Conservation (phyloP, 2,329 filamentous ascomycete genomes). For the Geosmithia flava region DNA sequence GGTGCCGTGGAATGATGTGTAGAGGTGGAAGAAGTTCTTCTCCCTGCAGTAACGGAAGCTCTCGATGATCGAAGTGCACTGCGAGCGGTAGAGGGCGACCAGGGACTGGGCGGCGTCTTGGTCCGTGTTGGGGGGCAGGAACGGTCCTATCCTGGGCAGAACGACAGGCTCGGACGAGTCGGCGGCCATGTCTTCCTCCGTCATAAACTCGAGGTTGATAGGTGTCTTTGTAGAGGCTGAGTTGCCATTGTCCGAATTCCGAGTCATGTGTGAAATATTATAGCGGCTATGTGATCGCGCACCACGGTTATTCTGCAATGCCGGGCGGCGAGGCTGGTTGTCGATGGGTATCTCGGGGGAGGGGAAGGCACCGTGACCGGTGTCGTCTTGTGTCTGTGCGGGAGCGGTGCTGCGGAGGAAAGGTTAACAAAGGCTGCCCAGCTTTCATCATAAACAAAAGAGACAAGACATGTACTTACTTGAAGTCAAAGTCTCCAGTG, state of each 20-base stretch:
- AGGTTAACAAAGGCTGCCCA: neutral
- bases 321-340: neutral
- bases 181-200: constrained; percentile 36
- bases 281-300: constrained; percentile 36
- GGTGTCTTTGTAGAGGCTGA: constrained; percentile 44
- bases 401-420: constrained; percentile 17
- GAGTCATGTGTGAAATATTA: constrained; percentile 29
- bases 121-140: constrained; percentile 72
- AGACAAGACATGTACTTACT: constrained; percentile 21
- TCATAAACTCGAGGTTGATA: constrained; percentile 48
- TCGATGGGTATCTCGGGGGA: constrained; percentile 15
- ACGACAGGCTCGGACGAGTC: constrained; percentile 56
- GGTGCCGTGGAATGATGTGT: constrained; percentile 90
- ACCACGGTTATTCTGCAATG: neutral
- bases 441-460: neutral
- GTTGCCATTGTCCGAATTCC: constrained; percentile 14
- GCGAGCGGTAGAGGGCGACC: constrained; percentile 78
- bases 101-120: constrained; percentile 76
- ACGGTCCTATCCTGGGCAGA: constrained; percentile 77
- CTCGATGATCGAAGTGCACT: constrained; percentile 91
- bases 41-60: constrained; percentile 94
- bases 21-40: constrained; percentile 91
- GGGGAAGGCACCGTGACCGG: constrained; percentile 11
- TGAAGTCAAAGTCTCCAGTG: constrained; percentile 17
- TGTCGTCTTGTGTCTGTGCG: constrained; percentile 12